Conservation (phyloP, 140 eudicot species). For the Cichorium intybus region DNA sequence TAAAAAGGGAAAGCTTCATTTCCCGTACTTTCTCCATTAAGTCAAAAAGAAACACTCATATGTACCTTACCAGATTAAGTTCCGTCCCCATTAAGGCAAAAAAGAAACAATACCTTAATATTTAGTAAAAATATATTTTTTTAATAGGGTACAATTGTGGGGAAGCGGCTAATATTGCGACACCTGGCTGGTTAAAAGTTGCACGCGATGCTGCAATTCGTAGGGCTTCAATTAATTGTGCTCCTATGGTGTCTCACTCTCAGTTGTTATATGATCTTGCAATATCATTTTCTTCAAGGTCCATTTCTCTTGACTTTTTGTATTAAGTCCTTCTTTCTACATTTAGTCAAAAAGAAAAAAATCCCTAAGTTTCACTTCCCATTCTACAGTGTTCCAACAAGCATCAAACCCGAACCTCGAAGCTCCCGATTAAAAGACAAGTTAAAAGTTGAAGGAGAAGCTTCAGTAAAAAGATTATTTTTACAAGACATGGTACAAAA, state of each 20-base stretch:
- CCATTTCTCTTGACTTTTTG: slow-evolving; percentile 4
- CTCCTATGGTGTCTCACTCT: slow-evolving; percentile 96
- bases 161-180: slow-evolving; percentile 96
- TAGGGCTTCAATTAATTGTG: slow-evolving; percentile 82
- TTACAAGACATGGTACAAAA: slow-evolving; percentile 71
- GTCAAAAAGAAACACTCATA: neutral
- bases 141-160: slow-evolving; percentile 76
- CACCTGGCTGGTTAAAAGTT: slow-evolving; percentile 92
- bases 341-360: neutral
- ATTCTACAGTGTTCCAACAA: slow-evolving; percentile 53
- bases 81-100: no score
- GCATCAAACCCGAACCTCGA: slow-evolving; percentile 59
- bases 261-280: slow-evolving; percentile 93
- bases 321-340: neutral
- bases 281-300: slow-evolving; percentile 80
- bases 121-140: slow-evolving; percentile 9
- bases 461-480: slow-evolving; percentile 63
- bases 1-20: no score
- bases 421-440: slow-evolving; percentile 87
- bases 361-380: slow-evolving; percentile 10
- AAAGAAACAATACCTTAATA: neutral
- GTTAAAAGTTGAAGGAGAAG: slow-evolving; percentile 74
- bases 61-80: neutral
- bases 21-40: no score
- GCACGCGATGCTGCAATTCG: slow-evolving; percentile 96